A percentile compares a stretch with the other conserved stretches of the same genome.
Evolutionary conservation across 306 rosid species (phyloP).

Genomic region (barrel medic (Medicago truncatula)): DNA sequence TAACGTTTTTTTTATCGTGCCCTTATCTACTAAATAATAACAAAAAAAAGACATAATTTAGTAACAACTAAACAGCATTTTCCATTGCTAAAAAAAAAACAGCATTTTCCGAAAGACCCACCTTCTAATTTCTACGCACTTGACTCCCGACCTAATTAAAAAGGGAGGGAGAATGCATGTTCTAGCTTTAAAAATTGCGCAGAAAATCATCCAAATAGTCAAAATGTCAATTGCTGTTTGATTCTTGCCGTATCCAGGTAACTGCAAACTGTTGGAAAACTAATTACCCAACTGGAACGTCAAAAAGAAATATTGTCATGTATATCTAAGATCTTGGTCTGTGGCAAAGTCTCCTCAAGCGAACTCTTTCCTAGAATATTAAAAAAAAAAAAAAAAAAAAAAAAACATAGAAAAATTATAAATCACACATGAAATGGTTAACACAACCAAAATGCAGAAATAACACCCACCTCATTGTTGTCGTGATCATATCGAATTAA

Average conservation of each 20-base stretch:
- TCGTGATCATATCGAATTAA: conserved; percentile 78
- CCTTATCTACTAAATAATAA: background rate
- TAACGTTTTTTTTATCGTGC: background rate
- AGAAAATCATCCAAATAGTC: background rate
- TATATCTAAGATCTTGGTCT: conserved; percentile 53
- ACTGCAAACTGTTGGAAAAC: background rate
- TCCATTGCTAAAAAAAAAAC: no score
- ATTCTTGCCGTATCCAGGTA: conserved; percentile 9
- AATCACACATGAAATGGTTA: conserved; percentile 9
- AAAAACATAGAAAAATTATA: background rate
- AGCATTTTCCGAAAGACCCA: background rate
- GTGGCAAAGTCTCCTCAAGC: conserved; percentile 80
- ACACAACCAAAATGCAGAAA: conserved; percentile 9
- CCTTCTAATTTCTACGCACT: conserved; percentile 14
- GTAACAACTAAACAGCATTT: conserved; percentile 3
- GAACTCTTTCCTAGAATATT: conserved; percentile 72
- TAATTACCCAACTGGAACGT: background rate
- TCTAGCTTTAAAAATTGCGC: conserved; percentile 9
- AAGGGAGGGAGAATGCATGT: background rate
- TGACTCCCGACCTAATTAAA: background rate
- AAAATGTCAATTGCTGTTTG: conserved; percentile 15
- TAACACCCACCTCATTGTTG: conserved; percentile 65
- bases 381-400: background rate
- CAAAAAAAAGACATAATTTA: background rate
- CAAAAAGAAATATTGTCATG: conserved; percentile 7